phyloP scores from a whole-genome alignment of 768 basidiomycete species.

The Amanita inopinata region DNA sequence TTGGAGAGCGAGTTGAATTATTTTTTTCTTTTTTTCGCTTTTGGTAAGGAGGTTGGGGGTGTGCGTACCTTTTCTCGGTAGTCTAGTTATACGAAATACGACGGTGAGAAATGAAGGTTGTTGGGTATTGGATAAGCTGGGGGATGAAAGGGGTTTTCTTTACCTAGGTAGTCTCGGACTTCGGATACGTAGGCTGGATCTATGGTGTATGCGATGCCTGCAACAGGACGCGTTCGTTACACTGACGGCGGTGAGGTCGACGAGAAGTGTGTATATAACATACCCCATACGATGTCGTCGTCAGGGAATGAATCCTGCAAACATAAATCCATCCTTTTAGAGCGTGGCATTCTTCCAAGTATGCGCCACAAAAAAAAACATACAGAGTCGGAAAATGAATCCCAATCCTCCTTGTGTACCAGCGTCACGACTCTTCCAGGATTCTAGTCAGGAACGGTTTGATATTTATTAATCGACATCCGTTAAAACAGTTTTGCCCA shows the following conservation, averaged over 20 bases:
- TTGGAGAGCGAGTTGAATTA: too few relatives aligned
- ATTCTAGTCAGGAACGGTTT: constrained; percentile 37
- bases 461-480: background rate
- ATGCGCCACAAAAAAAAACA: constrained; percentile 11
- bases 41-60: background rate
- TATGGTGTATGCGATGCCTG: constrained; percentile 83
- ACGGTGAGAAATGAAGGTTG: constrained; percentile 5
- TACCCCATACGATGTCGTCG: constrained; percentile 82
- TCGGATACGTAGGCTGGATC: constrained; percentile 66
- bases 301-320: constrained; percentile 56
- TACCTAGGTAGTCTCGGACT: constrained; percentile 80
- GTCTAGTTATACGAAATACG: constrained; percentile 33
- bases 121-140: background rate
- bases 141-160: too few relatives aligned
- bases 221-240: background rate
- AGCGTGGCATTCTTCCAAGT: background rate
- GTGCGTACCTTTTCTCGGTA: constrained; percentile 81
- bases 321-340: background rate
- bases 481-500: background rate
- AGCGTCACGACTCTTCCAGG: constrained; percentile 90
- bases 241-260: background rate
- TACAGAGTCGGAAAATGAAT: constrained; percentile 58
- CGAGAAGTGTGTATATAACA: constrained; percentile 14
- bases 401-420: constrained; percentile 85
- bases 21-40: constrained; percentile 1